Conservation (phyloP, 371 early-diverging fungal genomes). For the Coemansia sp. region DNA sequence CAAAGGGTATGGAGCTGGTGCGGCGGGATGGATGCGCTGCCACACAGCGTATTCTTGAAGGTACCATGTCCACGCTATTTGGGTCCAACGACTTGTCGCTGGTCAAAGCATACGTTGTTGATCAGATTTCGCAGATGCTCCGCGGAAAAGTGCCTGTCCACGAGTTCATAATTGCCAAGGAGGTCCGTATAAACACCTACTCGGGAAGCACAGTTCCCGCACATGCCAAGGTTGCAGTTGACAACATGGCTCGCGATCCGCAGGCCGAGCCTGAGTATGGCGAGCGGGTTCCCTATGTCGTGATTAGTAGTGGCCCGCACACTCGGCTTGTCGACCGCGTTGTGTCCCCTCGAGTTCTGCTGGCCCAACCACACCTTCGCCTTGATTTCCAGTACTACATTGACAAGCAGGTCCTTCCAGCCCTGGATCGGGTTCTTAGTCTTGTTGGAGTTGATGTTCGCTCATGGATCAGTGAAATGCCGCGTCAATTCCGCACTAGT, state of each 20-base stretch:
- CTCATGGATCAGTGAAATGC: conserved; percentile 68
- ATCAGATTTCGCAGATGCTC: conserved; percentile 71
- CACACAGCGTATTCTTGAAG: conserved; percentile 74
- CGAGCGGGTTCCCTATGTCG: conserved; percentile 86
- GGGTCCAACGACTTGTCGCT: conserved; percentile 73
- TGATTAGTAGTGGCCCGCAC: conserved; percentile 67
- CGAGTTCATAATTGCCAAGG: conserved; percentile 85
- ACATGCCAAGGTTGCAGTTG: conserved; percentile 70
- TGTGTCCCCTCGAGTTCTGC: conserved; percentile 64
- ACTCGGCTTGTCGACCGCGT: conserved; percentile 70
- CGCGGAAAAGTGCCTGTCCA: conserved; percentile 63
- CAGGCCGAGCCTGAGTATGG: conserved; percentile 80
- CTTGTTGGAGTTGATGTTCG: conserved; percentile 72
- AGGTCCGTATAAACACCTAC: conserved; percentile 73
- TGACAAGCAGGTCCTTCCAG: conserved; percentile 78
- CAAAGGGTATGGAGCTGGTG: conserved; percentile 94
- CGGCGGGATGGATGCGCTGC: conserved; percentile 81
- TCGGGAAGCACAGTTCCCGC: conserved; percentile 56
- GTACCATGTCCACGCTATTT: conserved; percentile 73
- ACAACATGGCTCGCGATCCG: conserved; percentile 65
- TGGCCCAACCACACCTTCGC: conserved; percentile 60
- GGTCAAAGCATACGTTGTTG: conserved; percentile 68
- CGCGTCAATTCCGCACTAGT: conserved; percentile 32
- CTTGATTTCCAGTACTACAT: conserved; percentile 81
- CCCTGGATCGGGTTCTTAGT: conserved; percentile 73